Percentiles rank a stretch among this genome's conserved stretches.
These are phyloP conservation scores for Vicia sativa DNA, from an alignment of 306 rosid species.

Conservation along the genomic window DNA sequence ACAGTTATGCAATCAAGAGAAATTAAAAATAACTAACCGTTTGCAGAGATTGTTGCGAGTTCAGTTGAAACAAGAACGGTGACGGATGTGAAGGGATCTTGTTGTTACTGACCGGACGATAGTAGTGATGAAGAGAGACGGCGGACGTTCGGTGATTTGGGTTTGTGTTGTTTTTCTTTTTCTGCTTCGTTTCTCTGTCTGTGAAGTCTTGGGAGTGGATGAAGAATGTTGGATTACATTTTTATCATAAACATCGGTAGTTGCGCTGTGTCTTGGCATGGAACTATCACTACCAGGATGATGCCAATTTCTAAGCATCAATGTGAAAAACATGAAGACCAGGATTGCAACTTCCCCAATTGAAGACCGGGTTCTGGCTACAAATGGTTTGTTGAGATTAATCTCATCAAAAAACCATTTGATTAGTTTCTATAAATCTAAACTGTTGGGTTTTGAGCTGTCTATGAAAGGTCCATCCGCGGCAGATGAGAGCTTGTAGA, in stretches of 20 bases:
- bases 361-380: conserved; percentile 62
- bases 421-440: conserved; percentile 84
- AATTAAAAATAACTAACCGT: too few relatives aligned
- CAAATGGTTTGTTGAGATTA: conserved; percentile 74
- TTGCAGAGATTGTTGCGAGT: too few relatives aligned
- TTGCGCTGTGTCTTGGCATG: conserved; percentile 59
- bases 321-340: conserved; percentile 93
- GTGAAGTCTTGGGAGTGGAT: conserved; percentile 55
- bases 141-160: too few relatives aligned
- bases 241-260: conserved; percentile 69
- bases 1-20: too few relatives aligned
- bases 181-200: too few relatives aligned
- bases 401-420: conserved; percentile 95
- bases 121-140: too few relatives aligned
- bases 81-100: too few relatives aligned
- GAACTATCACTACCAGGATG: conserved; percentile 93
- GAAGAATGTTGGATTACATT: conserved; percentile 58
- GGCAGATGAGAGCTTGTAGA: conserved; percentile 96
- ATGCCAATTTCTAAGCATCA: conserved; percentile 99
- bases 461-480: conserved; percentile 94
- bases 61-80: too few relatives aligned
- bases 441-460: conserved; percentile 72
- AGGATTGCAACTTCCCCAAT: conserved; percentile 96
- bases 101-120: too few relatives aligned
- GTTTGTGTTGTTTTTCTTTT: too few relatives aligned